Evolutionary conservation across 768 basidiomycete species (phyloP).

Genomic region (Nidula microcarpa): DNA sequence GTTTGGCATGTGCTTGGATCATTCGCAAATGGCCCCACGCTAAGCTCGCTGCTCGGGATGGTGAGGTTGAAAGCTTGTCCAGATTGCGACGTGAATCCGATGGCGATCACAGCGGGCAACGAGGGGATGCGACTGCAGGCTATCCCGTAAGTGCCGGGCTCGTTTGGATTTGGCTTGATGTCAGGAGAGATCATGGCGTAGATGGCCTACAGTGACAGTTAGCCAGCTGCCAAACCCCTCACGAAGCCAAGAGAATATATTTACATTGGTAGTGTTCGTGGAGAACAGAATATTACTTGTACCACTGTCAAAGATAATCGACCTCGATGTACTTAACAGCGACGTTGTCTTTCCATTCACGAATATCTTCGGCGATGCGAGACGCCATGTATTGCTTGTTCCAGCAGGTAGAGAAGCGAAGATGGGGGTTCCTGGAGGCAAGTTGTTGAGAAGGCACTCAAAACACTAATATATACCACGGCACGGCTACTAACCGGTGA

Average conservation of each 20-base stretch:
- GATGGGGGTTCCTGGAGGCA: conserved; percentile 31
- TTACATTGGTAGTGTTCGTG: conserved; percentile 43
- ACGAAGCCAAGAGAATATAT: conserved; percentile 5
- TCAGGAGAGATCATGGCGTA: conserved; percentile 57
- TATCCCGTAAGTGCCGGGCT: conserved; percentile 54
- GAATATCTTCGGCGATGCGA: conserved; percentile 39
- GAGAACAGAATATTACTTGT: conserved; percentile 54
- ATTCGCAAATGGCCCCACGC: conserved; percentile 52
- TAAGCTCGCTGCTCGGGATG: conserved; percentile 54
- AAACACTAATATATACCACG: neutral
- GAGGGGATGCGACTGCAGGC: conserved; percentile 42
- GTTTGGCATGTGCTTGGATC: conserved; percentile 50
- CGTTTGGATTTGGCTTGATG: conserved; percentile 47
- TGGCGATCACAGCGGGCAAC: conserved; percentile 48
- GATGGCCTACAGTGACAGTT: conserved; percentile 36
- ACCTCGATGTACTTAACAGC: conserved; percentile 32
- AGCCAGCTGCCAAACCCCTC: neutral
- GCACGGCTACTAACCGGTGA: conserved; percentile 30
- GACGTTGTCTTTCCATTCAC: conserved; percentile 52
- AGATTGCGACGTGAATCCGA: conserved; percentile 48
- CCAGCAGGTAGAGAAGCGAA: conserved; percentile 37
- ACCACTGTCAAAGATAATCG: conserved; percentile 55
- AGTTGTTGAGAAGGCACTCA: neutral
- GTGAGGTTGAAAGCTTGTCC: conserved; percentile 52
- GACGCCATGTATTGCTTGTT: conserved; percentile 37